These are phyloP conservation scores for Farysia itapuensis DNA, from an alignment of 1,284 basidiomycete genomes.

Conservation along the genomic window DNA sequence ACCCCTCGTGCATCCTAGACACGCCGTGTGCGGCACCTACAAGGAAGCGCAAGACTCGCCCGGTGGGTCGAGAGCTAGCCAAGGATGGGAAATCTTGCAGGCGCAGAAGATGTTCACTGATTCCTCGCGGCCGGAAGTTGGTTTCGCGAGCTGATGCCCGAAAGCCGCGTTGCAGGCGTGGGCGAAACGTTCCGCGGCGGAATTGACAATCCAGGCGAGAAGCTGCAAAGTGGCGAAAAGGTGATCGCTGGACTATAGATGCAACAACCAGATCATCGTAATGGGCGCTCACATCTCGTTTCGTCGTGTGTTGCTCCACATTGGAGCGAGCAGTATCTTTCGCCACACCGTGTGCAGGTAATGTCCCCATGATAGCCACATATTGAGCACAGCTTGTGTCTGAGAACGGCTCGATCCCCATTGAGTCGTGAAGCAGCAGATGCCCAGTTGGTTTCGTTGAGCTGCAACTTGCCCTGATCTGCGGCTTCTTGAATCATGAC, in stretches of 20 bases:
- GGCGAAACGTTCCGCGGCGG: constrained; percentile 44
- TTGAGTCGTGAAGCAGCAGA: constrained; percentile 1
- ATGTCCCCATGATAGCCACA: constrained; percentile 31
- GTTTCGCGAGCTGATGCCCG: constrained; percentile 43
- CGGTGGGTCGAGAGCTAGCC: constrained; percentile 4
- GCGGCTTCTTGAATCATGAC: constrained; percentile 20
- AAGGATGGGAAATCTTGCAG: constrained; percentile 7
- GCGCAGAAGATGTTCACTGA: constrained; percentile 35
- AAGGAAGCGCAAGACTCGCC: constrained; percentile 1
- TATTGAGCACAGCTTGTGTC: constrained; percentile 33
- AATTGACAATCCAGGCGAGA: constrained; percentile 26
- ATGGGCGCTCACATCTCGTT: constrained; percentile 23
- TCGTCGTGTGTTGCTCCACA: constrained; percentile 32
- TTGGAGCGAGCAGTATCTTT: constrained; percentile 18
- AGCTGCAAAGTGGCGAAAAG: constrained; percentile 1
- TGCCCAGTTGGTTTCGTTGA: not conserved
- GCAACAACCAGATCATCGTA: constrained; percentile 2
- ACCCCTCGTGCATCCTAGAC: constrained; percentile 53
- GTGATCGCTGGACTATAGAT: constrained; percentile 30
- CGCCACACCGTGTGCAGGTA: constrained; percentile 19
- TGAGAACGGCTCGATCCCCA: too few species aligned
- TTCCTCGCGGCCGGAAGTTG: constrained; percentile 42
- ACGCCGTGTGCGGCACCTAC: constrained; percentile 31
- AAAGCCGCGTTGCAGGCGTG: constrained; percentile 31
- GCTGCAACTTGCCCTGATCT: constrained; percentile 14